phyloP scores from a whole-genome alignment of 768 basidiomycete species.

The Sistotremastrum suecicum region DNA sequence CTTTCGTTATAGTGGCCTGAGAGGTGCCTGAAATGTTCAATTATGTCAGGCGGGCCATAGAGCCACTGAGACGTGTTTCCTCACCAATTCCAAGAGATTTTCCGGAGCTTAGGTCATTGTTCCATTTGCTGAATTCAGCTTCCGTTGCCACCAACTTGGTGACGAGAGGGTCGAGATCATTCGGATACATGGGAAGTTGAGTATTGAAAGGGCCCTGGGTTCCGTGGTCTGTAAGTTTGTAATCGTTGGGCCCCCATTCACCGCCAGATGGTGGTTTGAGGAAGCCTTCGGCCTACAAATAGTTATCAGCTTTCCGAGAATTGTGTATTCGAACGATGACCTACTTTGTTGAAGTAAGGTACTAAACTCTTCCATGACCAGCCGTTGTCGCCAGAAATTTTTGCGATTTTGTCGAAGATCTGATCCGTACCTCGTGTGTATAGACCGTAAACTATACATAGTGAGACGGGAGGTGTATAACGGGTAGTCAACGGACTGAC shows the following conservation, averaged over 20 bases:
- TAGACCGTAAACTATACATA: background rate
- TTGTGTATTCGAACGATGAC: too few relatives aligned
- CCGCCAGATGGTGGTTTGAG: too few relatives aligned
- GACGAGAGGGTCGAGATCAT: too few relatives aligned
- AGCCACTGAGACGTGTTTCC: background rate
- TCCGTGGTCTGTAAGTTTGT: too few relatives aligned
- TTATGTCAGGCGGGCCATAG: background rate
- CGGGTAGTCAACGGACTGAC: background rate
- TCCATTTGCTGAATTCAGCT: too few relatives aligned
- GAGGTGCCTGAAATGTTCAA: conserved; percentile 3
- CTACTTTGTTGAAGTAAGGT: conserved; percentile 2
- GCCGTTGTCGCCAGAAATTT: conserved; percentile 1
- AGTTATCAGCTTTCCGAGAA: too few relatives aligned
- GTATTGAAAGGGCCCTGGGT: too few relatives aligned
- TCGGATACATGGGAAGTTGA: too few relatives aligned
- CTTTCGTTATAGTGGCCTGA: conserved; percentile 6
- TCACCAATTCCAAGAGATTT: conserved; percentile 12
- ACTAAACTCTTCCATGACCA: conserved; percentile 4
- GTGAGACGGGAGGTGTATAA: background rate
- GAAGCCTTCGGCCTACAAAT: too few relatives aligned
- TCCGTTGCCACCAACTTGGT: too few relatives aligned
- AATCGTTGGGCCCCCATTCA: too few relatives aligned
- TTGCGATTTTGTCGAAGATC: conserved; percentile 1
- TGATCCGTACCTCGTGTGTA: conserved; percentile 5
- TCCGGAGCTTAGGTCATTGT: conserved; percentile 11